A percentile compares a stretch with the other conserved stretches of the same genome.
These are phyloP conservation scores for Aspergillus thermomutatus DNA, from an alignment of 2,329 filamentous ascomycete genomes.

Conservation along the genomic window DNA sequence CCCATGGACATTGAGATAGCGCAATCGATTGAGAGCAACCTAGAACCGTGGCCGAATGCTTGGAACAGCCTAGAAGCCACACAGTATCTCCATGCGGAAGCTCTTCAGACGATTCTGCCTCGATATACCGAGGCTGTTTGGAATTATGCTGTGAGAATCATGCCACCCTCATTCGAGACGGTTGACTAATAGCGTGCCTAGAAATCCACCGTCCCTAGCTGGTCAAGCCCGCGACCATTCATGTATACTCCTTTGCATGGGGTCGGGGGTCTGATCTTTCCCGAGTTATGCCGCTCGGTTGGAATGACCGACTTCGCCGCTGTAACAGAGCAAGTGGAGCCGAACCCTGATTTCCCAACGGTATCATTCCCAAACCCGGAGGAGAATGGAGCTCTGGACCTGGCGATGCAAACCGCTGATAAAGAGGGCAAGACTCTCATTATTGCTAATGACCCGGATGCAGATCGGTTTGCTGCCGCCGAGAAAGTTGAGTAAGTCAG, in stretches of 20 bases:
- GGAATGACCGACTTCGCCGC: slow-evolving; percentile 32
- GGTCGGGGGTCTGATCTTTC: slow-evolving; percentile 36
- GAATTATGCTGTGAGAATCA: slow-evolving; percentile 29
- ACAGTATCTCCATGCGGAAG: slow-evolving; percentile 25
- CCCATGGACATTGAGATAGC: slow-evolving; percentile 60
- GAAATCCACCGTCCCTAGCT: slow-evolving; percentile 31
- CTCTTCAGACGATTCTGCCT: slow-evolving; percentile 26
- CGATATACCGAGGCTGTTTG: slow-evolving; percentile 30
- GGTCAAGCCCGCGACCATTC: slow-evolving; percentile 29
- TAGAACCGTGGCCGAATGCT: slow-evolving; percentile 46
- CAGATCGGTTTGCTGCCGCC: slow-evolving; percentile 61
- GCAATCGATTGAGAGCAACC: slow-evolving; percentile 52
- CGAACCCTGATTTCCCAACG: slow-evolving; percentile 62
- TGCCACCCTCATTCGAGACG: background rate
- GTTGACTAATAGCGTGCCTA: slow-evolving; percentile 18
- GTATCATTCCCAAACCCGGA: slow-evolving; percentile 65
- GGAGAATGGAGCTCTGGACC: slow-evolving; percentile 59
- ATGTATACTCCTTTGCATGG: slow-evolving; percentile 45
- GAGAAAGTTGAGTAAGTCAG: slow-evolving; percentile 49
- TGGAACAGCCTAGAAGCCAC: slow-evolving; percentile 48
- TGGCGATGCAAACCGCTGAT: slow-evolving; percentile 56
- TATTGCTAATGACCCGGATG: slow-evolving; percentile 63
- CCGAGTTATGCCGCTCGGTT: slow-evolving; percentile 30
- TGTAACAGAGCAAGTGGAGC: slow-evolving; percentile 49
- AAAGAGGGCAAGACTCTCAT: slow-evolving; percentile 49